Evolutionary conservation across 768 basidiomycete genomes (phyloP).

Genomic region (Suillus alpinus): DNA sequence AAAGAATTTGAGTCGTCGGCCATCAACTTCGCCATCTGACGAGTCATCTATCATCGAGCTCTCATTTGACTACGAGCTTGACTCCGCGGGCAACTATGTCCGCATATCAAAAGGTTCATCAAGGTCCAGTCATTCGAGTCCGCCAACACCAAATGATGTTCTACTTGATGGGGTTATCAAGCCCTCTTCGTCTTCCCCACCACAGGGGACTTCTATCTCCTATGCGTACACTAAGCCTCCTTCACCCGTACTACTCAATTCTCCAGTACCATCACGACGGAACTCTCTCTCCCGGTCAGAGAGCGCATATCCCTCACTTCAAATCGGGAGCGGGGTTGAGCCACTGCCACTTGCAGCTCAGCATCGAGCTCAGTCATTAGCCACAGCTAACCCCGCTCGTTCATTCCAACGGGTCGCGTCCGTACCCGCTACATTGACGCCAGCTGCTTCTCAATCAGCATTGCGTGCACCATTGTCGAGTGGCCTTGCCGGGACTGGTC

Average conservation of each 20-base stretch:
- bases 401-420: constrained; percentile 69
- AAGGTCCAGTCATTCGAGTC: constrained; percentile 35
- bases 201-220: constrained; percentile 19
- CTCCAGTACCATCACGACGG: constrained; percentile 40
- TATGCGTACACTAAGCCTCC: constrained; percentile 25
- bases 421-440: constrained; percentile 44
- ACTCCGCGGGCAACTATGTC: constrained; percentile 44
- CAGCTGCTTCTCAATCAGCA: constrained; percentile 24
- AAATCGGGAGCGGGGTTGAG: constrained; percentile 10
- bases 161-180: constrained; percentile 23
- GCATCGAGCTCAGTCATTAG: constrained; percentile 26
- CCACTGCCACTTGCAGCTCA: constrained; percentile 28
- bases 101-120: constrained; percentile 44
- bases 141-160: constrained; percentile 40
- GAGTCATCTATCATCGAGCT: constrained; percentile 46
- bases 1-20: constrained; percentile 27
- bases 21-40: constrained; percentile 40
- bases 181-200: constrained; percentile 25
- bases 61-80: constrained; percentile 46
- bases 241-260: constrained; percentile 35
- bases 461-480: constrained; percentile 29
- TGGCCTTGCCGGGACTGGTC: constrained; percentile 32
- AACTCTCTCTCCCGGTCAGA: constrained; percentile 65
- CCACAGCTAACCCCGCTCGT: constrained; percentile 33
- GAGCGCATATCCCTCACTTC: constrained; percentile 52